phyloP scores from a whole-genome alignment of 1,139 yeast genomes.

The Martiniozyma asiatica region DNA sequence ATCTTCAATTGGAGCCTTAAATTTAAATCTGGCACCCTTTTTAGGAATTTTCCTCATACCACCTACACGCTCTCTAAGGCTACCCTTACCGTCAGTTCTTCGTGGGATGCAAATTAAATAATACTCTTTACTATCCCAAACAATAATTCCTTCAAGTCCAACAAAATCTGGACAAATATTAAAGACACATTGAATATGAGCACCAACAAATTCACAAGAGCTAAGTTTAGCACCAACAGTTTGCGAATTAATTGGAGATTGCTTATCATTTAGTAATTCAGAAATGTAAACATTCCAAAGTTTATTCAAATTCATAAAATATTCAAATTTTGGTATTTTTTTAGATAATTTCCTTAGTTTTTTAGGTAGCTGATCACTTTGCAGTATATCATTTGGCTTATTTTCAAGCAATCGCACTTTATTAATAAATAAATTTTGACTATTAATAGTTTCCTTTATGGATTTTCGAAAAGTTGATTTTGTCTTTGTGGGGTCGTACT shows the following conservation, averaged over 20 bases:
- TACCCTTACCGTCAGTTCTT: slow-evolving; percentile 26
- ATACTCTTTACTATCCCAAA: slow-evolving; percentile 77
- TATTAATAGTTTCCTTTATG: slow-evolving; percentile 26
- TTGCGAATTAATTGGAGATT: slow-evolving; percentile 18
- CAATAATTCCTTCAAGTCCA: slow-evolving; percentile 66
- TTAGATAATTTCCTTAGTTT: slow-evolving; percentile 26
- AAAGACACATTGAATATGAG: slow-evolving; percentile 46
- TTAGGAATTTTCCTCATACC: slow-evolving; percentile 21
- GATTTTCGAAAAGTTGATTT: slow-evolving; percentile 35
- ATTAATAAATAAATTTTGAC: no score
- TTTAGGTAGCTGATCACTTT: slow-evolving; percentile 25
- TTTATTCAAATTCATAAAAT: slow-evolving; percentile 37
- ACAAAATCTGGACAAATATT: slow-evolving; percentile 46
- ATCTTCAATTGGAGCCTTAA: slow-evolving; percentile 14
- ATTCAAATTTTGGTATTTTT: slow-evolving; percentile 29
- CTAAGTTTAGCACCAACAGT: slow-evolving; percentile 44
- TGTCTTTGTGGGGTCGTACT: slow-evolving; percentile 22
- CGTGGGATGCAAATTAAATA: slow-evolving; percentile 55
- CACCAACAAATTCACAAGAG: slow-evolving; percentile 79
- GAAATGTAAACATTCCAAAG: slow-evolving; percentile 56
- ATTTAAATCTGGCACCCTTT: slow-evolving; percentile 18
- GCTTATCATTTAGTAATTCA: slow-evolving; percentile 31
- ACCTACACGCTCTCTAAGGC: slow-evolving; percentile 19
- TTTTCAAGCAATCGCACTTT: no score
- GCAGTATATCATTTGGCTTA: no score